phyloP scores from a whole-genome alignment of 192 early-diverging fungal genomes.

The Podila minutissima region DNA sequence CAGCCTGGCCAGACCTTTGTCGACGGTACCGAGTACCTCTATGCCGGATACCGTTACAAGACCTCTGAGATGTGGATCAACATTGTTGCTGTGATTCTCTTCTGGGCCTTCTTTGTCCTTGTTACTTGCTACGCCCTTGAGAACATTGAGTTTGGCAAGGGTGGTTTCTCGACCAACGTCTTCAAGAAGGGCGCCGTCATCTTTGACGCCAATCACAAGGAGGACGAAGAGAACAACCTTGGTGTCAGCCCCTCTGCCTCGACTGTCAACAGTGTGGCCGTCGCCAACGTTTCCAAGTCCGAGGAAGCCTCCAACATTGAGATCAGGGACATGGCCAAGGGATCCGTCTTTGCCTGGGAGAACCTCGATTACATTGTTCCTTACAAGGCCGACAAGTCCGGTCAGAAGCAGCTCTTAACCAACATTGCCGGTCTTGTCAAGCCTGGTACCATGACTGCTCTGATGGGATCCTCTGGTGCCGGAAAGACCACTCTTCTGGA shows the following conservation, averaged over 20 bases:
- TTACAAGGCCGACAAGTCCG: constrained; percentile 57
- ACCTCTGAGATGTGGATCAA: constrained; percentile 66
- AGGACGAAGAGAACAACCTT: constrained; percentile 48
- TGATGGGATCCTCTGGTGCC: constrained; percentile 81
- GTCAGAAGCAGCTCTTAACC: constrained; percentile 72
- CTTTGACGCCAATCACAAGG: constrained; percentile 33
- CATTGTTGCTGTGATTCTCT: constrained; percentile 65
- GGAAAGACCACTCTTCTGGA: constrained; percentile 86
- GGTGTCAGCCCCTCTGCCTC: constrained; percentile 38
- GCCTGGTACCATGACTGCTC: constrained; percentile 82
- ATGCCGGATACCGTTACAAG: constrained; percentile 63
- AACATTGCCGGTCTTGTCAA: constrained; percentile 73
- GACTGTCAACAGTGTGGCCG: constrained; percentile 48
- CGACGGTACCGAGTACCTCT: constrained; percentile 69
- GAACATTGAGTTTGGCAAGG: constrained; percentile 67
- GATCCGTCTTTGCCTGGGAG: constrained; percentile 68
- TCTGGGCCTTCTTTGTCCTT: constrained; percentile 56
- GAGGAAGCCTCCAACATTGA: constrained; percentile 47
- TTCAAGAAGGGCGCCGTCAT: constrained; percentile 52
- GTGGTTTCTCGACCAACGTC: constrained; percentile 61
- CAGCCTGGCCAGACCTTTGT: constrained; percentile 63
- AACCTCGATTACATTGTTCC: constrained; percentile 77
- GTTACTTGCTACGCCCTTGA: constrained; percentile 63
- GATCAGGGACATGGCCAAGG: constrained; percentile 51
- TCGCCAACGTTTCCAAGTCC: constrained; percentile 10